Evolutionary conservation across 2,329 filamentous ascomycete genomes (phyloP).

Genomic region (Colletotrichum cuscutae): DNA sequence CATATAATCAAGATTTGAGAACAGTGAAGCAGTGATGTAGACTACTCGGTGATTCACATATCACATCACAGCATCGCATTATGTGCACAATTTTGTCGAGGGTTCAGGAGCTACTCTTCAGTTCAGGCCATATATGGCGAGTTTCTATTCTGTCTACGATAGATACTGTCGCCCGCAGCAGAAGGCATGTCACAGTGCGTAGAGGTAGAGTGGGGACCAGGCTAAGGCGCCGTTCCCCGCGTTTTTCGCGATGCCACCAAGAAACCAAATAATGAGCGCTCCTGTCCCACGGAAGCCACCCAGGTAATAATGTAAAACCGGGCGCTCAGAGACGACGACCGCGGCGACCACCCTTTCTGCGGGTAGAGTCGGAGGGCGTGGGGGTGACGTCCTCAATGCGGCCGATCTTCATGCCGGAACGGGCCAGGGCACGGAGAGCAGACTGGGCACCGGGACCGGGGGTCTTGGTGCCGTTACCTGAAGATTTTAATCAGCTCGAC

Average conservation of each 20-base stretch:
- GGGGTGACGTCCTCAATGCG: conserved; percentile 99
- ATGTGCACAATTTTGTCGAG: conserved; percentile 4
- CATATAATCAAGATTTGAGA: not conserved
- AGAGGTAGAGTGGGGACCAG: conserved; percentile 71
- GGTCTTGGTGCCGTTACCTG: conserved; percentile 99
- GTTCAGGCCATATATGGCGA: conserved; percentile 37
- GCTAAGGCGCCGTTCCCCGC: conserved; percentile 75
- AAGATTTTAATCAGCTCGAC: not conserved
- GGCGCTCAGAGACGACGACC: conserved; percentile 96
- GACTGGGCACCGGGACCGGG: conserved; percentile 99
- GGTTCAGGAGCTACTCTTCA: conserved; percentile 38
- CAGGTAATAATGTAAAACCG: conserved; percentile 40
- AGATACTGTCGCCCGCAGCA: conserved; percentile 36
- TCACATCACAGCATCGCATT: not conserved
- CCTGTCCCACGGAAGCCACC: conserved; percentile 41
- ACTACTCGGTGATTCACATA: too few relatives aligned
- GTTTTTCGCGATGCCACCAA: conserved; percentile 76
- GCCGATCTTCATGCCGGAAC: conserved; percentile 99
- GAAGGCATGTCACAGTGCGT: conserved; percentile 41
- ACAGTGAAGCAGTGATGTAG: too few relatives aligned
- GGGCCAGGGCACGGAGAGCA: conserved; percentile 96
- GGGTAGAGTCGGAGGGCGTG: conserved; percentile 98
- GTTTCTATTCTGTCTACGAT: conserved; percentile 38
- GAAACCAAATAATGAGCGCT: conserved; percentile 59
- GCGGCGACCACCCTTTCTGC: conserved; percentile 99